These are phyloP conservation scores for Salix dunnii DNA, from an alignment of 345 rosid species.

Conservation along the genomic window DNA sequence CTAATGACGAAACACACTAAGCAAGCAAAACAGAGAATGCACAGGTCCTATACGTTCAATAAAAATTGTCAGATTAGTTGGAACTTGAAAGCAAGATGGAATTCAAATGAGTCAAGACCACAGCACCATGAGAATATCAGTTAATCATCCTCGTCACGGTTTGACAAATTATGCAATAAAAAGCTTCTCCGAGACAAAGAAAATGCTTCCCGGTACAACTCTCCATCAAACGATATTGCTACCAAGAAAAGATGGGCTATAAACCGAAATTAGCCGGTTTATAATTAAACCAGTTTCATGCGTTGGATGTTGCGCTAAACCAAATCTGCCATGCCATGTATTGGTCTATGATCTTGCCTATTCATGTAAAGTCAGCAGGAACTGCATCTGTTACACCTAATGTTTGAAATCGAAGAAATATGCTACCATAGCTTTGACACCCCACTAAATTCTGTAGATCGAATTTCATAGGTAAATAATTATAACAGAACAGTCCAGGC, in stretches of 20 bases:
- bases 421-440: background rate
- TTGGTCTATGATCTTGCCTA: background rate
- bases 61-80: background rate
- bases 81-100: background rate
- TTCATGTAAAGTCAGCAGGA: background rate
- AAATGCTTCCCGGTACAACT: background rate
- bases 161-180: background rate
- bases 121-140: background rate
- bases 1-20: background rate
- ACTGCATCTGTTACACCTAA: background rate
- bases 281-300: background rate
- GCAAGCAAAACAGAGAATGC: background rate
- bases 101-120: background rate
- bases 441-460: background rate
- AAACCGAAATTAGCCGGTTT: background rate
- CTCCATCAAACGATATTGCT: background rate
- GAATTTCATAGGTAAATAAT: background rate
- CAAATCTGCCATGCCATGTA: background rate
- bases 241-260: background rate
- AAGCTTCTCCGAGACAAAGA: background rate
- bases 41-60: background rate
- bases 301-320: background rate
- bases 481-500: background rate
- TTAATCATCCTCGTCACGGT: background rate
- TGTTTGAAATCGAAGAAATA: background rate